A percentile compares a stretch with the other conserved stretches of the same genome.
Conservation (phyloP, 352 stramenopile species). For the Phytophthora lateralis region DNA sequence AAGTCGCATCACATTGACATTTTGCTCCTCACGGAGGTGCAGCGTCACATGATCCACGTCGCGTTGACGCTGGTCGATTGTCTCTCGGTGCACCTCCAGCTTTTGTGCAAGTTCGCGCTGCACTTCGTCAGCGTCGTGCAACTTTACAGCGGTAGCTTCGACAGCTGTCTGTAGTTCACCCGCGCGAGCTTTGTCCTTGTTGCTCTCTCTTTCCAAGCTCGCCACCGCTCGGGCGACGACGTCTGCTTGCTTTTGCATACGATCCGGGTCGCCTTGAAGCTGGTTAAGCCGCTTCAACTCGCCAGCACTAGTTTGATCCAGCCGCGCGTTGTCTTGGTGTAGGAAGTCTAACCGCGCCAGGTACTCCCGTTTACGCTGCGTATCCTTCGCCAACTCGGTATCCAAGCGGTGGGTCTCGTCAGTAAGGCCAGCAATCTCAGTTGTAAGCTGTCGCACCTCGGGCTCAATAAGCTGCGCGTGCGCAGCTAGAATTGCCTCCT, state of each 20-base stretch:
- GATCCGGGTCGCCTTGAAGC: constrained; percentile 77
- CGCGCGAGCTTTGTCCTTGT: constrained; percentile 45
- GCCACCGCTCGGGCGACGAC: constrained; percentile 82
- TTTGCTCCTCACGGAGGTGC: constrained; percentile 87
- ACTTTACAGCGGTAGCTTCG: constrained; percentile 53
- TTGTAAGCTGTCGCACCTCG: constrained; percentile 74
- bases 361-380: constrained; percentile 66
- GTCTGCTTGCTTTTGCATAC: constrained; percentile 85
- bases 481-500: constrained; percentile 76
- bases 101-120: constrained; percentile 84
- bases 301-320: constrained; percentile 49
- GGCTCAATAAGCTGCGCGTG: constrained; percentile 87
- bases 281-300: constrained; percentile 72
- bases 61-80: constrained; percentile 91
- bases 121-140: constrained; percentile 80
- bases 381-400: constrained; percentile 75
- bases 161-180: constrained; percentile 45
- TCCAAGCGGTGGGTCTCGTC: constrained; percentile 77
- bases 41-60: constrained; percentile 90
- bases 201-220: constrained; percentile 74
- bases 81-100: constrained; percentile 89
- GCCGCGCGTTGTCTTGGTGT: constrained; percentile 59
- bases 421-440: constrained; percentile 64
- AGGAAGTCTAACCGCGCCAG: constrained; percentile 66
- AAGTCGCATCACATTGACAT: constrained; percentile 75